These are phyloP conservation scores for Tuber umbilicatum DNA, from an alignment of 495 filamentous ascomycete species.

Conservation along the genomic window DNA sequence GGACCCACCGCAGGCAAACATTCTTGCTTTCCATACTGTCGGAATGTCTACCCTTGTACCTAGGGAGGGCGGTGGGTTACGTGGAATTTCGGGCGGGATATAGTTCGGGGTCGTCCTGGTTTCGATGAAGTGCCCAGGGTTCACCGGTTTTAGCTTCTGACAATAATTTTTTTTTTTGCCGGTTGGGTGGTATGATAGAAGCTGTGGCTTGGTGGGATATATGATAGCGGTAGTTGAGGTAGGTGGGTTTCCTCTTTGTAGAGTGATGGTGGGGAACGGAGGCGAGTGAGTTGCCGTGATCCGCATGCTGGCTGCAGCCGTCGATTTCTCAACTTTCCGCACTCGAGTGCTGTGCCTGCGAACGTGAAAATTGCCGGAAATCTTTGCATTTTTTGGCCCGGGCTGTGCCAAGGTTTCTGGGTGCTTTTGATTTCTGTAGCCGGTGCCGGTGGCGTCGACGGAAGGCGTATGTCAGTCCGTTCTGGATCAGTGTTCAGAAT, in stretches of 20 bases:
- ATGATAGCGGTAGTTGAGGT: neutral
- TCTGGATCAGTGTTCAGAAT: too few species aligned
- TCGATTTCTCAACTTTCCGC: neutral
- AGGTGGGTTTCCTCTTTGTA: neutral
- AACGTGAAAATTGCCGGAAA: neutral
- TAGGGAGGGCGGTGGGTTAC: neutral
- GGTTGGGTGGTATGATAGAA: too few species aligned
- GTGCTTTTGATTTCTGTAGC: neutral
- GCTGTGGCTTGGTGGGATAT: neutral
- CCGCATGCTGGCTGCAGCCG: neutral
- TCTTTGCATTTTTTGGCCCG: accelerated
- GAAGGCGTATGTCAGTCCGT: too few species aligned
- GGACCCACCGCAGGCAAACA: neutral
- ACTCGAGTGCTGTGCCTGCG: neutral
- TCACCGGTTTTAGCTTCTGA: too few species aligned
- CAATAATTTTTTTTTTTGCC: neutral
- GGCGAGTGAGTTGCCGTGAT: neutral
- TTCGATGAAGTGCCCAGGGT: too few species aligned
- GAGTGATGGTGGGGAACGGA: too few species aligned
- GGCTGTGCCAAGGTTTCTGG: neutral
- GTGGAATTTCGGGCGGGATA: too few species aligned
- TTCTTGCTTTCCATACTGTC: neutral
- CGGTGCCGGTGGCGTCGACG: too few species aligned
- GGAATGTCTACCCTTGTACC: neutral
- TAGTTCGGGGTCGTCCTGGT: too few species aligned